Evolutionary conservation across 495 filamentous ascomycete genomes (phyloP), one percentile per base, ranked within the genome.

Genomic region (Xylaria cubensis): DNA sequence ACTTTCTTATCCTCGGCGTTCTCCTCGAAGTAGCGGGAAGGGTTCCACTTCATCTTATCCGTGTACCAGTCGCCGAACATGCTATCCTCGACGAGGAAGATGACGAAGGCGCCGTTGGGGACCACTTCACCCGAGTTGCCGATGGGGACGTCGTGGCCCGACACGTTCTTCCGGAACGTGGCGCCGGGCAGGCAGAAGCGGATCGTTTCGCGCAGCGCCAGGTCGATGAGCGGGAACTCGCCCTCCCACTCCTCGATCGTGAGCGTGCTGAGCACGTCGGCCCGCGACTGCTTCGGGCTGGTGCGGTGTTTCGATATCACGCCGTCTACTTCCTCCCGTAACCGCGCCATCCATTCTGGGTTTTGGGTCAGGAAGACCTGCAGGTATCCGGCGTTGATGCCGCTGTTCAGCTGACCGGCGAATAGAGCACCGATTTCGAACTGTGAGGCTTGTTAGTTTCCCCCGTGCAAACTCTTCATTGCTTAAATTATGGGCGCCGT

Each of bases 121-220:
- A 87, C 78, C 10, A 87, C 74, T 73, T 86, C 84, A 34, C 81
- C 80, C 0, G 78, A 79, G 4, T 72, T 62, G 29, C 78, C 80
- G 64, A 81, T 80, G 9, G 78, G 75, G 24, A 86, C 73, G 44
- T 79, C 79, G 17, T 74, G 74, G 24, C 79, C 80, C 41, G 76
- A 78, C 41, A 74, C 71, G 71, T 87, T 88, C 73, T 75, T 80
- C 7, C 82, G 74, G 70, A 82, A 77, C 1, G 73, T 72, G 5
- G 74, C 71, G 70, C 77, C 79, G 53, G 79, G 66, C 29, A 79
- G 69, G 21, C 76, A 71, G 21, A 86, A 55, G 9, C 86, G 79
- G 73, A 87, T 87, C 51, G 73, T 80, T 71, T 87, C 85, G 32
- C 77, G 73, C 41, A 85, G 74, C 51, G 81, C 84, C 29, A 86